phyloP scores from a whole-genome alignment of 78 protist genomes.

The Dictyostelium brefeldianum region DNA sequence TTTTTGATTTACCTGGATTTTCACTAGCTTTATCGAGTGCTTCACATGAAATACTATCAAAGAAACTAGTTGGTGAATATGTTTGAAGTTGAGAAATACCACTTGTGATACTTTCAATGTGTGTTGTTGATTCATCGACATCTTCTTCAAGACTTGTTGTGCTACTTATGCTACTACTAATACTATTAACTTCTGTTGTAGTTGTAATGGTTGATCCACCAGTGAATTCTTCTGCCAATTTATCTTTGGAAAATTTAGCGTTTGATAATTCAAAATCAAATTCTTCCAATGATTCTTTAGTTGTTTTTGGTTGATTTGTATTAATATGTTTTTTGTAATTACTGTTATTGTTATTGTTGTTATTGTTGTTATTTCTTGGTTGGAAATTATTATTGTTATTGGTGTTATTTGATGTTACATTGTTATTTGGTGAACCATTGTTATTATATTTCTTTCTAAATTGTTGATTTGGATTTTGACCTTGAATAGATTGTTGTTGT shows the following conservation, averaged over 20 bases:
- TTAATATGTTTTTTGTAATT: constrained; percentile 19
- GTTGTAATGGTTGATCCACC: neutral
- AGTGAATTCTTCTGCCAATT: constrained; percentile 65
- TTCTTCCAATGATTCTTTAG: constrained; percentile 55
- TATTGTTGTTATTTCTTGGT: neutral
- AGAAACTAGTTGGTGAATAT: constrained; percentile 68
- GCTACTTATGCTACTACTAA: neutral
- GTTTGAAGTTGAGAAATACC: constrained; percentile 35
- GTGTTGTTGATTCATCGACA: neutral
- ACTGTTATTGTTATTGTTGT: too few species aligned
- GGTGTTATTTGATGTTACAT: constrained; percentile 24
- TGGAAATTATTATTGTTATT: neutral
- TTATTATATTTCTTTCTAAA: constrained; percentile 19
- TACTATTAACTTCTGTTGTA: neutral
- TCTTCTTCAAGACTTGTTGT: neutral
- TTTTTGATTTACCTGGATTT: neutral
- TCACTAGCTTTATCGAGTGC: constrained; percentile 41
- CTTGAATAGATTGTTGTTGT: neutral
- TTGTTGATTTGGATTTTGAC: constrained; percentile 23
- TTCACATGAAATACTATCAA: constrained; percentile 74
- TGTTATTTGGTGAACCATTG: constrained; percentile 6
- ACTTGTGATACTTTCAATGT: constrained; percentile 15
- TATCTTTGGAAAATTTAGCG: constrained; percentile 61
- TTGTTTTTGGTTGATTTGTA: constrained; percentile 4
- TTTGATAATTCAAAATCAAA: constrained; percentile 69